phyloP scores from a whole-genome alignment of 257 asterid species.

The Gentiana straminea region DNA sequence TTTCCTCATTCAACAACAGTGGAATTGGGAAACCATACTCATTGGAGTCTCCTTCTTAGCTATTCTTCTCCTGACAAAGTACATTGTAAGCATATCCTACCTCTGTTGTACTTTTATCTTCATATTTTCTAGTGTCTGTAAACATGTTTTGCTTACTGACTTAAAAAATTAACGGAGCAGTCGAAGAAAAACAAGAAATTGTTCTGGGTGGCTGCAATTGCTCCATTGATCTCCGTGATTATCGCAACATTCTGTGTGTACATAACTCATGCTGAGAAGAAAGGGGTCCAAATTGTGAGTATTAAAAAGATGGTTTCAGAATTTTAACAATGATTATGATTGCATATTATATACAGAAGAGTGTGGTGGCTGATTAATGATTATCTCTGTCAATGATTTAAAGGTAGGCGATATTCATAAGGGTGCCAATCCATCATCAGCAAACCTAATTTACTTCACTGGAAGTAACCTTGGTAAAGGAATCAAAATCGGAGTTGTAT shows the following conservation, averaged over 20 bases:
- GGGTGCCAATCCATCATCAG: slow-evolving; percentile 59
- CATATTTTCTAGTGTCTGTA: not conserved
- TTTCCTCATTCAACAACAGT: slow-evolving; percentile 22
- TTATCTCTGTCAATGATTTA: not conserved
- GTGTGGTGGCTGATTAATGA: not conserved
- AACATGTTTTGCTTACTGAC: too few species aligned
- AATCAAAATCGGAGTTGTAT: slow-evolving; percentile 45
- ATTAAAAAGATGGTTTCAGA: not conserved
- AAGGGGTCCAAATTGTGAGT: slow-evolving; percentile 58
- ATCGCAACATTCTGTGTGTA: slow-evolving; percentile 50
- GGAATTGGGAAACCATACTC: slow-evolving; percentile 70
- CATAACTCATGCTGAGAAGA: slow-evolving; percentile 57
- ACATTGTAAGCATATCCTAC: slow-evolving; percentile 40
- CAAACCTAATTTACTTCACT: slow-evolving; percentile 35
- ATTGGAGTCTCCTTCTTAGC: slow-evolving; percentile 56
- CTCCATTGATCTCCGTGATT: slow-evolving; percentile 61
- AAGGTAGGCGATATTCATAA: slow-evolving; percentile 41
- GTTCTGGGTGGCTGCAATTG: slow-evolving; percentile 77
- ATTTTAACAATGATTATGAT: not conserved
- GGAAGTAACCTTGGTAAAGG: slow-evolving; percentile 48
- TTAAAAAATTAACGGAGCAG: slow-evolving; percentile 18
- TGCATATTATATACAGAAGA: not conserved
- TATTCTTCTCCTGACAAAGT: slow-evolving; percentile 43
- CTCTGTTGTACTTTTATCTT: not conserved
- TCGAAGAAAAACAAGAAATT: slow-evolving; percentile 48